Base-by-base conservation (phyloP, 345 rosid species). In the Luvunga scandens region DNA sequence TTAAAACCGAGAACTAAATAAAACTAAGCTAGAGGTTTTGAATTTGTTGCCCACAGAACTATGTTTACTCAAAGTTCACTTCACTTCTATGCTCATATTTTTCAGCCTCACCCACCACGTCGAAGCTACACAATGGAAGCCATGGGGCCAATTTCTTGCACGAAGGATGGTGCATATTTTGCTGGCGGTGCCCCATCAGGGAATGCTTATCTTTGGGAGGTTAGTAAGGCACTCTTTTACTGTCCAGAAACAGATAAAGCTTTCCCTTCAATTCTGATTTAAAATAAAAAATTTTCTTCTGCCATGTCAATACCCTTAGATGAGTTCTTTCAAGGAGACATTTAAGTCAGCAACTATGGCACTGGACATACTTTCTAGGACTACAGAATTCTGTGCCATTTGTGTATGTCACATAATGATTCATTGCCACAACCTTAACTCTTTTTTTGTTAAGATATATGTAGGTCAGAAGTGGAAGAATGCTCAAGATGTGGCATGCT, bases 121-220 rank as follows among this genome's bases (percentile, higher is more conserved):
- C 75, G 87, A 33, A 86, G 86, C 84, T 87, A 88, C 76, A 86
- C 89, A 14, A 79, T 88, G 79, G 91, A 88, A 80, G 85, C 87
- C 31, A 80, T 88, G 7, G 88, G 88, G 18, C 89, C 91, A 24
- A 55, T 88, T 85, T 69, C 80, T 61, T 78, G 83, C 81, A 83
- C 89, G 69, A 82, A 66, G 72, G 87, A 86, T 75, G 87, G 89
- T 61, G 22, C 73, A 62, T 88, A 82, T 85, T 79, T 88, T 68
- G 91, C 84, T n/a, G 89, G 87, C 12, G 91, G 88, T 19, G 66
- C 88, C 33, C 57, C 80, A 53, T 85, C 91, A 10, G 91, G 91
- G 82, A 86, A 86, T 77, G 88, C 78, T 72, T 85, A 86, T 81
- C 64, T 88, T 1, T 88, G 91, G 91, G 88, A 86, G 88, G 91